Conservation (phyloP, 371 early-diverging fungal genomes). For the Aphelidium insulamus region DNA sequence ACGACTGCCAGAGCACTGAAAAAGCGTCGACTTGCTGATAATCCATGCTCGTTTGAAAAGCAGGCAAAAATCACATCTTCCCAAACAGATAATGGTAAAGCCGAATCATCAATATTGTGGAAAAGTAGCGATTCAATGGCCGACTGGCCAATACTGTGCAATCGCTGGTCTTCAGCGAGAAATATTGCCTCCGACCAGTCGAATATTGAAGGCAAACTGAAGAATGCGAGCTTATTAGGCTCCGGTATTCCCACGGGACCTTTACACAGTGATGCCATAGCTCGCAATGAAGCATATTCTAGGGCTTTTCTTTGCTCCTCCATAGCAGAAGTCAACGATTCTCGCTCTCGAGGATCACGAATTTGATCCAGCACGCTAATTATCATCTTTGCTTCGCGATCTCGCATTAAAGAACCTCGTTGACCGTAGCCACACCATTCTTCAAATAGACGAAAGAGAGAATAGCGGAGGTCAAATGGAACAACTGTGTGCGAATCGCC, state of each 20-base stretch:
- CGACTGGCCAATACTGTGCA: conserved; percentile 17
- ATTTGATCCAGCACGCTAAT: conserved; percentile 41
- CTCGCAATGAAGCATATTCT: conserved; percentile 51
- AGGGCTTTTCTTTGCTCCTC: conserved; percentile 52
- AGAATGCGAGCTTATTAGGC: no score
- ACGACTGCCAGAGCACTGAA: no score
- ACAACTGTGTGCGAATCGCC: conserved; percentile 27
- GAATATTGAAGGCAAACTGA: no score
- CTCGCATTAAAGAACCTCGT: conserved; percentile 28
- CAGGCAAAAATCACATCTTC: no score
- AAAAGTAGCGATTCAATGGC: conserved; percentile 32
- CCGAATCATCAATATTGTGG: conserved; percentile 39
- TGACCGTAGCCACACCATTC: conserved; percentile 79
- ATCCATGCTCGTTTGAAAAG: no score
- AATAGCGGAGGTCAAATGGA: conserved; percentile 50
- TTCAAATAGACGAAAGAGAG: conserved; percentile 62
- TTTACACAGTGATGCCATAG: conserved; percentile 70
- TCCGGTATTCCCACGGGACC: no score
- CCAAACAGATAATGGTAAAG: no score
- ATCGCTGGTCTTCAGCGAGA: conserved; percentile 23
- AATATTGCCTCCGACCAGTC: conserved; percentile 47
- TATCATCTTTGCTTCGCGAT: conserved; percentile 52
- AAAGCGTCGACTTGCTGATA: no score
- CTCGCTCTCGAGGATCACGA: conserved; percentile 43
- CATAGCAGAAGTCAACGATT: conserved; percentile 29